Evolutionary conservation across 2,329 filamentous ascomycete species (phyloP).

Genomic region (Tolypocladium pustulatum): DNA sequence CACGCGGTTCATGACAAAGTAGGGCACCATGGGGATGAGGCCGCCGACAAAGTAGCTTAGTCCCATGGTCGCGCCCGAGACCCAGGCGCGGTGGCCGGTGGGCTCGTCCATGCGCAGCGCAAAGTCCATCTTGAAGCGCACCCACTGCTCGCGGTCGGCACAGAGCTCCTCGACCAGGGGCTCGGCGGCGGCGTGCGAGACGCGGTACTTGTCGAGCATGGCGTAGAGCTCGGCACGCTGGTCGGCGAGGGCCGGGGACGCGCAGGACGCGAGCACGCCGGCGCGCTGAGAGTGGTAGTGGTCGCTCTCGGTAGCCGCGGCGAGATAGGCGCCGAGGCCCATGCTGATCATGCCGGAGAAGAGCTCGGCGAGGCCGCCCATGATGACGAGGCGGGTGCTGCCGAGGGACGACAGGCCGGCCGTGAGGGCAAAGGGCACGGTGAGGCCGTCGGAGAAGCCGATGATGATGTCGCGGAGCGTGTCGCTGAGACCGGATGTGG

Average conservation of each 20-base stretch:
- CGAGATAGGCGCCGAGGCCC: conserved; percentile 66
- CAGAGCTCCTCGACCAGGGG: conserved; percentile 40
- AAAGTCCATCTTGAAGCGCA: conserved; percentile 51
- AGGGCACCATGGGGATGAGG: conserved; percentile 59
- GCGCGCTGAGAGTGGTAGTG: conserved; percentile 38
- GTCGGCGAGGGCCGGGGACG: conserved; percentile 29
- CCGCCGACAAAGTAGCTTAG: conserved; percentile 61
- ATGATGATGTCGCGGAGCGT: conserved; percentile 58
- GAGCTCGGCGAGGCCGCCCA: conserved; percentile 64
- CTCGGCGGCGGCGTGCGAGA: conserved; percentile 30
- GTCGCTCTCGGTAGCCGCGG: conserved; percentile 46
- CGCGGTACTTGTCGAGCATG: conserved; percentile 38
- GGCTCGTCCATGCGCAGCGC: conserved; percentile 37
- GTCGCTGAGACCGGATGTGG: conserved; percentile 25
- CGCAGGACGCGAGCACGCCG: conserved; percentile 30
- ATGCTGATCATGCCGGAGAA: conserved; percentile 69
- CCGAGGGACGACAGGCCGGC: conserved; percentile 59
- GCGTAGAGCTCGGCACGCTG: conserved; percentile 38
- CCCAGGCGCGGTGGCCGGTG: conserved; percentile 31
- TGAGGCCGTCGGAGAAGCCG: conserved; percentile 68
- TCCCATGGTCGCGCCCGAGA: conserved; percentile 56
- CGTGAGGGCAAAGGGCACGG: conserved; percentile 69
- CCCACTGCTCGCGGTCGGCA: conserved; percentile 35
- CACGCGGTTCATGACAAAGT: conserved; percentile 45
- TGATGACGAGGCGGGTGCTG: conserved; percentile 56